Evolutionary conservation across 768 basidiomycete genomes (phyloP), one percentile per base, ranked within the genome.

Genomic region (Crepidotus variabilis): DNA sequence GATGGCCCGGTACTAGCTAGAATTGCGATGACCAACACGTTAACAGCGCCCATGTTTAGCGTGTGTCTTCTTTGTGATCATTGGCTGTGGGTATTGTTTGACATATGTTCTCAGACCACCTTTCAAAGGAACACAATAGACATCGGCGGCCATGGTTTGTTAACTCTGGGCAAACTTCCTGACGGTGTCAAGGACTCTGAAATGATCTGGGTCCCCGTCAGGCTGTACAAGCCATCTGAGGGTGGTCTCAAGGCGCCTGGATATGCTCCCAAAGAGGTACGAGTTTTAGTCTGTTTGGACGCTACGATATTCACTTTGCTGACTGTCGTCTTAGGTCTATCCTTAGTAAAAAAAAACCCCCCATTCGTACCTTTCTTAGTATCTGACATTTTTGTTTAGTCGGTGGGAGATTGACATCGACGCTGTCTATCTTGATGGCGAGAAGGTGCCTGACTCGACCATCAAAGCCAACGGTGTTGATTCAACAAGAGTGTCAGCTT

Each of bases 341-440:
- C 73, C 76, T 45, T 71, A 71, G 72, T 75, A 58, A 13, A 70
- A 65, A 23, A 24, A 22, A 22, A 13, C 9, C 22, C 34, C 43
- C 6, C 22, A 13, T 24, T 20, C 33, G 2, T 2, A n/a, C 24
- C 14, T 28, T 34, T 35, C 5, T 13, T 6, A 33, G 22, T 49
- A 45, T 28, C 16, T 49, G 2, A 22, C 13, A 8, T 28, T 8
- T 28, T 28, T 18, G 11, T 20, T 36, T 57, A 74, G 73, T 56
- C 76, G 78, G 9, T 89, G 88, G 87, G 87, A 90, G 64, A 78
- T 88, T 23, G 77, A 82, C 2, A 62, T 89, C 4, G 87, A 87
- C 46, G 83, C 77, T 46, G 85, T 89, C 7, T 88, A 75, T 65
- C 72, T 90, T 34, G 82, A 89, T 59, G 86, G 84, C 14, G 59